These are phyloP conservation scores for Alternaria alternata DNA, from an alignment of 2,329 filamentous ascomycete species.

Conservation along the genomic window DNA sequence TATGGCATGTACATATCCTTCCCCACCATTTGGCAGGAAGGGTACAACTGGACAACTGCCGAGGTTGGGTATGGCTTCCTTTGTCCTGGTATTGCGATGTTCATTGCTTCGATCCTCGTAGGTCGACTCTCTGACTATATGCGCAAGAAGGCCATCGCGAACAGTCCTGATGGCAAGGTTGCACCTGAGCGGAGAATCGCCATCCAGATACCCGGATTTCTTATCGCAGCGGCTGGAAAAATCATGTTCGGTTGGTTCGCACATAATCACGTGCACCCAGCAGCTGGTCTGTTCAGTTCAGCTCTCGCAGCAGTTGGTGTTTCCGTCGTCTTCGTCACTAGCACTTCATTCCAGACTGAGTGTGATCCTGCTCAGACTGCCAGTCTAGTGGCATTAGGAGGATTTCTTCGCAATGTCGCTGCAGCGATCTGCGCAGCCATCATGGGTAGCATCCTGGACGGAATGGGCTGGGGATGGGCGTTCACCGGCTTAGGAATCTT, in stretches of 20 bases:
- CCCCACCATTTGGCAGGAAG: slow-evolving; percentile 32
- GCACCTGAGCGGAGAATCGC: slow-evolving; percentile 52
- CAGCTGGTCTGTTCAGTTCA: not conserved
- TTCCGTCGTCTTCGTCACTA: slow-evolving; percentile 53
- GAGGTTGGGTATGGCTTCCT: slow-evolving; percentile 51
- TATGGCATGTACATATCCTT: slow-evolving; percentile 40
- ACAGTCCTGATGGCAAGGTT: slow-evolving; percentile 33
- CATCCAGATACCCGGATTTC: slow-evolving; percentile 53
- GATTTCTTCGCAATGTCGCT: slow-evolving; percentile 53
- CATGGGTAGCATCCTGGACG: slow-evolving; percentile 44
- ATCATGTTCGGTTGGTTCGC: slow-evolving; percentile 56
- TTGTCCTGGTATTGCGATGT: slow-evolving; percentile 44
- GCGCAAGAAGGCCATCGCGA: slow-evolving; percentile 37
- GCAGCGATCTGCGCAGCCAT: slow-evolving; percentile 52
- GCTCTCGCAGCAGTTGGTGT: slow-evolving; percentile 38
- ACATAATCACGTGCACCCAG: slow-evolving; percentile 30
- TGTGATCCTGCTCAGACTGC: slow-evolving; percentile 52
- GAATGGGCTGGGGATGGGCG: slow-evolving; percentile 52
- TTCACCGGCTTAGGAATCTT: slow-evolving; percentile 52
- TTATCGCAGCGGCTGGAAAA: slow-evolving; percentile 50
- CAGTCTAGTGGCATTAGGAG: slow-evolving; percentile 52
- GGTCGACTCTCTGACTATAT: slow-evolving; percentile 53
- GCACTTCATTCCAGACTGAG: slow-evolving; percentile 54
- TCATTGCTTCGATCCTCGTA: slow-evolving; percentile 49
- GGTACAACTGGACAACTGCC: slow-evolving; percentile 48